Conservation (phyloP, 495 filamentous ascomycete genomes). For the Neurospora tetraspora region DNA sequence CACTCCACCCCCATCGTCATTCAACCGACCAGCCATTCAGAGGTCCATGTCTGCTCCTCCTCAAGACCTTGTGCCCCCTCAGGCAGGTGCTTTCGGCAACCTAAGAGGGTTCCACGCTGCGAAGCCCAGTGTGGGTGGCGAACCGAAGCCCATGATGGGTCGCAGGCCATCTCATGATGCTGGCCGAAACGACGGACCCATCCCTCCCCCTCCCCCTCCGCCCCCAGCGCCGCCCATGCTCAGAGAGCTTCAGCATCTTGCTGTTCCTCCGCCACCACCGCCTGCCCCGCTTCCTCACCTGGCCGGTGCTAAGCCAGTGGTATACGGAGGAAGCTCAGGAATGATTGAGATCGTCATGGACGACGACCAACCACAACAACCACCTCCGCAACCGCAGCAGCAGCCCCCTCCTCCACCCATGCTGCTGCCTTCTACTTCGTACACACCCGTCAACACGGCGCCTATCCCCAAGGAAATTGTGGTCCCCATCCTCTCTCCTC, state of each 20-base stretch:
- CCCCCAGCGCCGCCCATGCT: conserved; percentile 52
- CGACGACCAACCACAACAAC: conserved; percentile 37
- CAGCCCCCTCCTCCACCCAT: conserved; percentile 9
- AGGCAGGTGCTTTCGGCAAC: conserved; percentile 36
- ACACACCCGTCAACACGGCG: conserved; percentile 10
- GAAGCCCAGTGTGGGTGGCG: conserved; percentile 30
- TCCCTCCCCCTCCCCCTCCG: conserved; percentile 38
- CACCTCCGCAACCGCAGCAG: conserved; percentile 1
- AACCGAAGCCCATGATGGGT: neutral
- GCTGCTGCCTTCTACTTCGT: conserved; percentile 6
- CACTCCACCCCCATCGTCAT: conserved; percentile 38
- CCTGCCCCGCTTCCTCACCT: conserved; percentile 46
- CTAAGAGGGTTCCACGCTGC: conserved; percentile 36
- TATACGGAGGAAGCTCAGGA: conserved; percentile 42
- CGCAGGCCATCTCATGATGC: conserved; percentile 46
- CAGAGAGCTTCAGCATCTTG: conserved; percentile 78
- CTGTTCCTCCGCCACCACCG: conserved; percentile 54
- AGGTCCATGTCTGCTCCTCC: conserved; percentile 69
- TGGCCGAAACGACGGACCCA: conserved; percentile 13
- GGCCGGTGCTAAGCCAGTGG: conserved; percentile 16
- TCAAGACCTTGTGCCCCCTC: conserved; percentile 38
- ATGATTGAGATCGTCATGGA: conserved; percentile 69
- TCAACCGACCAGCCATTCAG: conserved; percentile 32
- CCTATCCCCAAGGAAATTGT: conserved; percentile 1
- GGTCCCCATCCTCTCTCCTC: conserved; percentile 25